Evolutionary conservation across 129 eudicot genomes (phyloP).

Genomic region (Ambrosia artemisiifolia): DNA sequence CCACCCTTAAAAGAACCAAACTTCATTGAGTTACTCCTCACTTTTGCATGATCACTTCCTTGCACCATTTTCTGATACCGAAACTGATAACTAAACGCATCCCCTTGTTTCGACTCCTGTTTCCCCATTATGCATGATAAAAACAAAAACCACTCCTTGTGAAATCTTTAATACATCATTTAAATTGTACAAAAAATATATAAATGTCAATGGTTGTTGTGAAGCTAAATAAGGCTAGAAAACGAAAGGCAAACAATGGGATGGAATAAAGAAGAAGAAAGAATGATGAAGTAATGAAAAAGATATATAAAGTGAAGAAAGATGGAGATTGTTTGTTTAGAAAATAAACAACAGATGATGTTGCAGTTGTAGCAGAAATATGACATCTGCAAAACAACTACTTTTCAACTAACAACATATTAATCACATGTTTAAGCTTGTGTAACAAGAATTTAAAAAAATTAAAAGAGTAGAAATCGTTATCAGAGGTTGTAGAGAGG

Average conservation of each 20-base stretch:
- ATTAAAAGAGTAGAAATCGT: conserved; percentile 28
- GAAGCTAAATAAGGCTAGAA: conserved; percentile 45
- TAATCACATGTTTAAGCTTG: conserved; percentile 15
- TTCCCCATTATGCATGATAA: conserved; percentile 47
- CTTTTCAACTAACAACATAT: conserved; percentile 45
- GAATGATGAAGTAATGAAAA: conserved; percentile 25
- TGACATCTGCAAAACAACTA: conserved; percentile 49
- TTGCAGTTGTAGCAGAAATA: conserved; percentile 27
- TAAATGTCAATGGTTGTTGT: conserved; percentile 39
- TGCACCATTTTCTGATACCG: conserved; percentile 35
- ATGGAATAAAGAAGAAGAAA: conserved; percentile 2
- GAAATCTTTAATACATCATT: neutral
- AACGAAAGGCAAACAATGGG: conserved; percentile 37
- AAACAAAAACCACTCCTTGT: conserved; percentile 1
- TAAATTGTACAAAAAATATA: conserved; percentile 2
- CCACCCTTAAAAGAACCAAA: conserved; percentile 47
- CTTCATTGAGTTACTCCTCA: conserved; percentile 46
- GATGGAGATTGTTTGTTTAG: too few species aligned
- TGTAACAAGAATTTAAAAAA: conserved; percentile 1
- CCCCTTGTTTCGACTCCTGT: conserved; percentile 42
- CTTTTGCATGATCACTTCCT: conserved; percentile 34
- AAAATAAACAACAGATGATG: conserved; percentile 12
- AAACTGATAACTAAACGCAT: conserved; percentile 36
- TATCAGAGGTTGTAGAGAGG: conserved; percentile 29
- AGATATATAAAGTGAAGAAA: neutral